A percentile compares a stretch with the other conserved stretches of the same genome.
These are phyloP conservation scores for Sugiyamaella grinbergsii DNA, from an alignment of 1,139 yeast genomes.

Conservation along the genomic window DNA sequence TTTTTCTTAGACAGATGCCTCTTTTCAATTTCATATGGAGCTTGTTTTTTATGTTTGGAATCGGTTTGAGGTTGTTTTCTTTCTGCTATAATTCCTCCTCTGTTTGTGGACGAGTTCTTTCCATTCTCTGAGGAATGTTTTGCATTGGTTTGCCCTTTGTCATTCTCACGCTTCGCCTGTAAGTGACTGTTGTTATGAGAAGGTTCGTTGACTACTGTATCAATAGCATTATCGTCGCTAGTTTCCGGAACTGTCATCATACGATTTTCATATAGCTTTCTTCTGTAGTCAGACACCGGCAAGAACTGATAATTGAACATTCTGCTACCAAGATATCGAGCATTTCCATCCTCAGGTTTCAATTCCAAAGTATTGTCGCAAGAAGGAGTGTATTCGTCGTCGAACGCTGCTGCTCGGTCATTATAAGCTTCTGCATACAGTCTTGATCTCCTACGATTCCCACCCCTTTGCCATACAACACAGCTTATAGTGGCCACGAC, in stretches of 20 bases:
- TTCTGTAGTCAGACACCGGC: slow-evolving; percentile 14
- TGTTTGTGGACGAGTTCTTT: too few species aligned
- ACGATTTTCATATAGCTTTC: slow-evolving; percentile 4
- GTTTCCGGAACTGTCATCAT: slow-evolving; percentile 11
- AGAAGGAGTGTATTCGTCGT: too few species aligned
- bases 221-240: neutral
- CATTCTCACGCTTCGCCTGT: neutral
- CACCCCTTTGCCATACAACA: slow-evolving; percentile 12
- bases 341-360: neutral
- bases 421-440: neutral
- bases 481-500: slow-evolving; percentile 23
- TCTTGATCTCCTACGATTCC: slow-evolving; percentile 7
- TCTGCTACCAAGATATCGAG: slow-evolving; percentile 5
- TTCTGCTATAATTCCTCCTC: too few species aligned
- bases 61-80: neutral
- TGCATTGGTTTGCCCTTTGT: neutral
- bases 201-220: neutral
- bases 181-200: neutral
- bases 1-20: too few species aligned
- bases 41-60: too few species aligned
- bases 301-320: slow-evolving; percentile 12
- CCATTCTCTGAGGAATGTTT: neutral
- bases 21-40: too few species aligned
- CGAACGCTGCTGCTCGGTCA: too few species aligned
- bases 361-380: slow-evolving; percentile 1